Evolutionary conservation across 1,284 basidiomycete species (phyloP).

Genomic region (Schizopora paradoxa): DNA sequence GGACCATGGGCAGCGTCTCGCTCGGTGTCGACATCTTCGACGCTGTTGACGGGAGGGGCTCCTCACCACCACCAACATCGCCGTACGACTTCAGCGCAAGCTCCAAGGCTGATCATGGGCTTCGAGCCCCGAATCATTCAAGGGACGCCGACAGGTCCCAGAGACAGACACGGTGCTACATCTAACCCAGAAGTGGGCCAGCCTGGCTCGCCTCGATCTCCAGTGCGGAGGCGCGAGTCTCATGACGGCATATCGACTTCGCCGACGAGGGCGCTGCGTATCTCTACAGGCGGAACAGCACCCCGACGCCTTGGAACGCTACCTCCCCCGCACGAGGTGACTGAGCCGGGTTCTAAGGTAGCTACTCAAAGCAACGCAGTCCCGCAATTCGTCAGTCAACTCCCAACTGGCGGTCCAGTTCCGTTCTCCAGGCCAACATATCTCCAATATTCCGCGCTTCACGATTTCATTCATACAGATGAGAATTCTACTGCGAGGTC

Average conservation of each 20-base stretch:
- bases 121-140: conserved; percentile 17
- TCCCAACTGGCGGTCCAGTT: conserved; percentile 24
- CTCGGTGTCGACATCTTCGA: conserved; percentile 9
- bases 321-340: too few relatives aligned
- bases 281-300: background rate
- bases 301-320: conserved; percentile 1
- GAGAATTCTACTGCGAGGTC: conserved; percentile 30
- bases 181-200: conserved; percentile 3
- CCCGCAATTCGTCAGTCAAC: too few relatives aligned
- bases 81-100: conserved; percentile 3
- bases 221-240: conserved; percentile 2
- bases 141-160: conserved; percentile 1
- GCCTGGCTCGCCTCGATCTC: background rate
- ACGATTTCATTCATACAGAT: conserved; percentile 63
- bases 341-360: too few relatives aligned
- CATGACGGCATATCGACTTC: conserved; percentile 9
- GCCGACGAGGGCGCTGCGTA: conserved; percentile 5
- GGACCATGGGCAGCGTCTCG: conserved; percentile 8
- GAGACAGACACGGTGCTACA: background rate
- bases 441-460: conserved; percentile 67
- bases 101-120: background rate
- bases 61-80: conserved; percentile 5
- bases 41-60: conserved; percentile 8
- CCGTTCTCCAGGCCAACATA: conserved; percentile 65
- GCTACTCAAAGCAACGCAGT: too few relatives aligned